Base-by-base conservation (phyloP, 345 rosid genomes). In the Gossypium turneri region DNA sequence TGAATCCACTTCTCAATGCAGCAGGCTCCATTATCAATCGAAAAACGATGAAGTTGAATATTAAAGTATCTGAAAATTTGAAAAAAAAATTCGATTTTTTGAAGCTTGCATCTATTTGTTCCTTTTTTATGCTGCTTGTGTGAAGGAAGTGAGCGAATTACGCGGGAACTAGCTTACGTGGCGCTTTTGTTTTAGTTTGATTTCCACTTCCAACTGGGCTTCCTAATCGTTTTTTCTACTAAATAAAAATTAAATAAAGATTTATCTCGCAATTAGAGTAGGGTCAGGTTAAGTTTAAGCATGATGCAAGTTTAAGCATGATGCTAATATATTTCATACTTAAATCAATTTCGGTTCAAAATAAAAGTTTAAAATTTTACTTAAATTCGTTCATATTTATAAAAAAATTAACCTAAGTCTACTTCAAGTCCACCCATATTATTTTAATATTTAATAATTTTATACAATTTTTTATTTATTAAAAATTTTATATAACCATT, bases 1-100 rank as follows among this genome's bases (percentile, higher is more conserved):
- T 75, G 12, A 80, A 58, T 75, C 83, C 80, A 60, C 81, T 73
- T 44, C 78, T 50, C 20, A 84, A 66, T 52, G 75, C 24, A 41
- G 74, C 17, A 11, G 47, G 44, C 22, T 81, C 85, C 91, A 88
- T 83, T 62, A 11, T 13, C 20, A 2, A 68, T 24, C 12, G 10
- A 17, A 60, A 62, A 38, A 9, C 13, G 43, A 41, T 17, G 25
- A 48, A 2, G 4, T 45, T 47, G 9, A 45, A 67, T 45, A 67
- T 19, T 13, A 9, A 16, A 68, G 50, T 25, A 48, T 48, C 56
- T 1, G 41, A 67, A 22, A 45, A 12, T 13, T 11, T 17, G 13
- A 27, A n/a, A 9, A 43, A 43, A 17, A 1, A 19, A 47, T 15
- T 25, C 12, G 16, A 2, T 7, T n/a, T 44, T 45, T 48, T 47